These are phyloP conservation scores for Xylariomycetidae sp. DNA, from an alignment of 2,329 filamentous ascomycete species.

Conservation along the genomic window DNA sequence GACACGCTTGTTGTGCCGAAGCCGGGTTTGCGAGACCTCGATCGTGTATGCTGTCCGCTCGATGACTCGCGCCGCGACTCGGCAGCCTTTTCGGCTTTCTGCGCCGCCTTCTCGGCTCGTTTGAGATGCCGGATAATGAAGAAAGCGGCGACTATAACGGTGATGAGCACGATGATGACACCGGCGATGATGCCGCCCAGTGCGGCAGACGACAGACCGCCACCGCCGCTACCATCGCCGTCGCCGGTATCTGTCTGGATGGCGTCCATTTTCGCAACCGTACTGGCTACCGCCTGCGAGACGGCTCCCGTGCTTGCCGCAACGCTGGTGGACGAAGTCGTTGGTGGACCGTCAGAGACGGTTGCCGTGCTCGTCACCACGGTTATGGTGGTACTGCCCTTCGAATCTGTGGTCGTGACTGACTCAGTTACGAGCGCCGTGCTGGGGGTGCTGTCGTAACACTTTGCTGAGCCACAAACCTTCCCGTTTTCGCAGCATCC, in stretches of 20 bases:
- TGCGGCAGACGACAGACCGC: conserved; percentile 32
- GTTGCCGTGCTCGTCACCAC: conserved; percentile 33
- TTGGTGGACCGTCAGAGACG: conserved; percentile 19
- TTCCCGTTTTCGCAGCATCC: conserved; percentile 48
- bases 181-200: conserved; percentile 51
- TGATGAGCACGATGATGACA: conserved; percentile 40
- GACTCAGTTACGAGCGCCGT: conserved; percentile 39
- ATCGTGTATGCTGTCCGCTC: conserved; percentile 24
- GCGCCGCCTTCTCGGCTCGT: conserved; percentile 35
- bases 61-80: conserved; percentile 30
- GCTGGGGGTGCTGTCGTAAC: conserved; percentile 41
- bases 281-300: conserved; percentile 38
- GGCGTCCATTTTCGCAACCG: conserved; percentile 35
- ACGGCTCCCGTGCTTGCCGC: conserved; percentile 21
- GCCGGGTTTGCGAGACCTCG: conserved; percentile 32
- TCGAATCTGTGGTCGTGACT: conserved; percentile 39
- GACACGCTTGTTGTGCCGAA: conserved; percentile 34
- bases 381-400: conserved; percentile 32
- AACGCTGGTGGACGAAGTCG: conserved; percentile 14
- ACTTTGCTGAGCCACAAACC: conserved; percentile 40
- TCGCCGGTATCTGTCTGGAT: conserved; percentile 19
- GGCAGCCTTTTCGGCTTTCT: conserved; percentile 27
- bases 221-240: conserved; percentile 17
- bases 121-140: conserved; percentile 46
- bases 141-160: conserved; percentile 40